phyloP scores from a whole-genome alignment of 257 asterid species.

The Solanum clarkiae region DNA sequence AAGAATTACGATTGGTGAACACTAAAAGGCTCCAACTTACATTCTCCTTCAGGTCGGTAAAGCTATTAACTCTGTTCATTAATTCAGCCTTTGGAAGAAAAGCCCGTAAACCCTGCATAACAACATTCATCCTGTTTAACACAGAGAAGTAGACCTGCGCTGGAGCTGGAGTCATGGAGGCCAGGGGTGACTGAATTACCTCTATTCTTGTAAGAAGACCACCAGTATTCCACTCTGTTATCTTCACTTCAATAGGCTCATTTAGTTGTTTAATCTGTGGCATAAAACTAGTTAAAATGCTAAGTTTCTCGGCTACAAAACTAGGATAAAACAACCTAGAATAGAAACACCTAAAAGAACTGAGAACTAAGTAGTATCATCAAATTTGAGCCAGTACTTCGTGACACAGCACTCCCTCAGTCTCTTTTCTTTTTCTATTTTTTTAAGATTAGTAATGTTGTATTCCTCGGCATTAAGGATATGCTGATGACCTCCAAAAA shows the following conservation, averaged over 20 bases:
- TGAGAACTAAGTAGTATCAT: background rate
- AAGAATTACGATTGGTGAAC: background rate
- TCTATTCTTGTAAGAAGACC: slow-evolving; percentile 95
- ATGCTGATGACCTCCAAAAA: too few relatives aligned
- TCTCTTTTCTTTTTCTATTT: too few relatives aligned
- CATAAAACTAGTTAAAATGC: background rate
- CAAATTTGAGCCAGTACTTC: background rate
- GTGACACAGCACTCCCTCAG: background rate
- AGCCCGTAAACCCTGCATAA: slow-evolving; percentile 86
- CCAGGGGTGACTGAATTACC: slow-evolving; percentile 20
- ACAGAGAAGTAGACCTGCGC: background rate
- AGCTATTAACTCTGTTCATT: slow-evolving; percentile 68
- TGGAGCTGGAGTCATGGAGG: background rate
- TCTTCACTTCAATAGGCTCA: slow-evolving; percentile 67
- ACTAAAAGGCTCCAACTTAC: slow-evolving; percentile 18
- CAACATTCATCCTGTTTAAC: background rate
- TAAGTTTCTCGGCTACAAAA: background rate
- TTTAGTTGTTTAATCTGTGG: slow-evolving; percentile 75
- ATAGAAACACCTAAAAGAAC: background rate
- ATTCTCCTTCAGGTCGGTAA: slow-evolving; percentile 69
- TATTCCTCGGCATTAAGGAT: too few relatives aligned
- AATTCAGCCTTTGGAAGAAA: slow-evolving; percentile 89
- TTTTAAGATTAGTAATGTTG: too few relatives aligned
- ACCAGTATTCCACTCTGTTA: slow-evolving; percentile 93
- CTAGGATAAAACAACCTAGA: background rate